Evolutionary conservation across 2,329 filamentous ascomycete species (phyloP), one percentile per base, ranked within the genome.

Genomic region (Fusarium foetens): DNA sequence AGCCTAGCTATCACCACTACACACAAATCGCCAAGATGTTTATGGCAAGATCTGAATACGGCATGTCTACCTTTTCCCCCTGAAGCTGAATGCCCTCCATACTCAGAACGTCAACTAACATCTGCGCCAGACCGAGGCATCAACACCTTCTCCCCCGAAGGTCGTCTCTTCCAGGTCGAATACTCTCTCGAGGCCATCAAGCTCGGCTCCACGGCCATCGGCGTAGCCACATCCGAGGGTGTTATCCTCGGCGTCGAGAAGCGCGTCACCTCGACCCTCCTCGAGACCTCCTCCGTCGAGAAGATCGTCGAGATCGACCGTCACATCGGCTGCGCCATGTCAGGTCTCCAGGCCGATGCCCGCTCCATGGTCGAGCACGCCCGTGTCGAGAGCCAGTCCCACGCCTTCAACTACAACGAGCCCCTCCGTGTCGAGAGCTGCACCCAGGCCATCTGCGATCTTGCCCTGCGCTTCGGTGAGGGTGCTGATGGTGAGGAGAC

Each of bases 121-220:
- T 63, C 51, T 48, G 31, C 33, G 6, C 51, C 77, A 98, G 95
- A 98, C 88, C 94, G 95, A 85, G 95, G 95, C 80, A 98, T 98
- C 90, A 98, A 98, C 90, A 99, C 96, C 89, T 99, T 99, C 90
- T 99, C 96, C 79, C 96, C 96, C 70, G 96, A 99, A 90, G 96
- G 96, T 80, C 96, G 96, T 85, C 93, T 99, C 84, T 99, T 99
- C 90, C 96, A 99, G 88, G 96, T 99, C 87, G 96, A 99, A 92
- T 99, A 99, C 91, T 98, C 96, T 68, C 93, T 99, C 83, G 96
- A 99, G 88, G 96, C 96, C 84, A 99, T 99, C 90, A 99, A 99
- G 88, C 93, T 98, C 76, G 96, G 96, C 77, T 97, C 94, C 79
- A 99, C 96, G 77, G 96, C 96, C 81, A 99, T 99, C 86, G 96